Evolutionary conservation across 2,329 filamentous ascomycete species (phyloP), one percentile per base, ranked within the genome.

Genomic region (Fusarium temperatum): DNA sequence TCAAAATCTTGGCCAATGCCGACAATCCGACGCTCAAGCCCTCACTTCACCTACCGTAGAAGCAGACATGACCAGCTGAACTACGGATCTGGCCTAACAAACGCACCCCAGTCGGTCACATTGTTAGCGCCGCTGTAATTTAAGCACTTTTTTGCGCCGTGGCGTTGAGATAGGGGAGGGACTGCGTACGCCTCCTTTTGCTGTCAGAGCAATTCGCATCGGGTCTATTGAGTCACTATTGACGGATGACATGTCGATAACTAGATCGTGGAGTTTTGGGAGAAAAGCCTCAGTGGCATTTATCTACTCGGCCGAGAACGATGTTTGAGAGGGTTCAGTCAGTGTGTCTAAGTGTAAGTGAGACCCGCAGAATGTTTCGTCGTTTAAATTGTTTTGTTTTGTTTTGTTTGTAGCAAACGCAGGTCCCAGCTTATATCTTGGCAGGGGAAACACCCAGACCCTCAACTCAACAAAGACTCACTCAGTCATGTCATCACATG

Each of bases 171-270:
- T 39, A 70, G 58, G 67, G 26, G 58, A 69, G 36, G 4, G 4
- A 13, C 24, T 54, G 26, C 36, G 28, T 35, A 13, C 45, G 66
- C 64, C 57, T 63, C 48, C 30, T 44, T 41, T 44, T 44, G 22
- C 24, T 53, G 41, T 48, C 67, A 54, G 28, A 15, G 35, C 11
- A 38, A 10, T 50, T 32, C 28, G 47, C 15, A 50, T 50, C 47
- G 45, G 26, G 20, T 57, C 41, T 58, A 70, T 54, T n/a, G 51
- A 58, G 45, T 26, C 39, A 69, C 58, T 70, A 70, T 69, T 14
- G 44, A 68, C 59, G 51, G 62, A 28, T 28, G 35, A 28, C 3
- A 30, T 15, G 10, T 42, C 35, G 22, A n/a, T n/a, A 35, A 1
- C 32, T 35, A 15, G 35, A 64, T 68, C 22, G 30, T 38, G 47